These are phyloP conservation scores for Parathielavia appendiculata DNA, from an alignment of 495 filamentous ascomycete species.

Conservation along the genomic window DNA sequence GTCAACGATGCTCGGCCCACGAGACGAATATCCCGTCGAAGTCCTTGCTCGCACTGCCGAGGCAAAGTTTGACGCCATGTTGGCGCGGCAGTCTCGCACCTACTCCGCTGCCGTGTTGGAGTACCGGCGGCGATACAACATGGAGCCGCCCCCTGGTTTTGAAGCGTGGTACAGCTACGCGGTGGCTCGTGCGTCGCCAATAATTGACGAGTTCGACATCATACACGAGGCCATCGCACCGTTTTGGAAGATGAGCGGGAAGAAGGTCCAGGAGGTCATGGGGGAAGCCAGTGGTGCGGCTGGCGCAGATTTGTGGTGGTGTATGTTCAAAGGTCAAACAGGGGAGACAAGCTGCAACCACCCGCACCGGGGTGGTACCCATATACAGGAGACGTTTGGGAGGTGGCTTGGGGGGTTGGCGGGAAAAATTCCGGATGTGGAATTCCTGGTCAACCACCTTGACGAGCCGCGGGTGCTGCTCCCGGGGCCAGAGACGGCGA, in stretches of 20 bases:
- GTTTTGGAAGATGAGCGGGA: constrained; percentile 27
- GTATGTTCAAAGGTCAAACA: constrained; percentile 17
- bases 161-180: constrained; percentile 65
- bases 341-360: constrained; percentile 27
- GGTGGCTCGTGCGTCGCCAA: constrained; percentile 47
- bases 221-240: constrained; percentile 29
- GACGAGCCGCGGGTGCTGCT: constrained; percentile 70
- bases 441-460: constrained; percentile 69
- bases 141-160: constrained; percentile 55
- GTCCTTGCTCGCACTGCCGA: constrained; percentile 40
- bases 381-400: constrained; percentile 22
- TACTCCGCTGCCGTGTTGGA: constrained; percentile 42
- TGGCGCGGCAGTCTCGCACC: constrained; percentile 44
- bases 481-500: constrained; percentile 29
- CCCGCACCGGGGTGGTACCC: constrained; percentile 24
- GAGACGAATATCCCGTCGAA: constrained; percentile 43
- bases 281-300: constrained; percentile 5
- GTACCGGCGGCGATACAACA: constrained; percentile 49
- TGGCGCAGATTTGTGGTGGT: constrained; percentile 28
- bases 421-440: constrained; percentile 62
- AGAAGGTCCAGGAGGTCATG: constrained; percentile 21
- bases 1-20: constrained; percentile 5
- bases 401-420: constrained; percentile 57
- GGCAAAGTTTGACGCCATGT: constrained; percentile 32
- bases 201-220: constrained; percentile 69